phyloP scores from a whole-genome alignment of 179 eudicot genomes.

The Heliamphora pulchella region DNA sequence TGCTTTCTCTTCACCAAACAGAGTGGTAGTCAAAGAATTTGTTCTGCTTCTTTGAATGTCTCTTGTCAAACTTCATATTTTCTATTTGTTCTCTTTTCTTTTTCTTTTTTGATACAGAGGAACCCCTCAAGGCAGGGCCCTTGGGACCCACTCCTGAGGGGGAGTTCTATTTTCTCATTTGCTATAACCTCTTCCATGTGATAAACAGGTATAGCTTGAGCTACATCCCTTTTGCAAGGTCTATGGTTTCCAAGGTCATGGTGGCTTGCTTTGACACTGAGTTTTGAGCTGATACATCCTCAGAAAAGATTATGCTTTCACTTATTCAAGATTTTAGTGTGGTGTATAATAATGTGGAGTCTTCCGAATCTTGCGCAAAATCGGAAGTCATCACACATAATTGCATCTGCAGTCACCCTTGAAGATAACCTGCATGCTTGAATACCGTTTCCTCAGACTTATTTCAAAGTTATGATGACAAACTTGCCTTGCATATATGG shows the following conservation, averaged over 20 bases:
- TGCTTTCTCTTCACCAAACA: not conserved
- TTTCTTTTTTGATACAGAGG: too few species aligned
- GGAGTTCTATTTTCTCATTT: not conserved
- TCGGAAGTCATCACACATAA: not conserved
- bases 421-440: not conserved
- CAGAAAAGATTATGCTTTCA: not conserved
- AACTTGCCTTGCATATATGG: too few species aligned
- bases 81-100: not conserved
- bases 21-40: not conserved
- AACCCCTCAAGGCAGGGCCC: too few species aligned
- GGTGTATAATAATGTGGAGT: not conserved
- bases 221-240: constrained; percentile 88
- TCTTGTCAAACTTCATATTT: not conserved
- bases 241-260: constrained; percentile 79
- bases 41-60: not conserved
- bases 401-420: not conserved
- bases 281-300: constrained; percentile 25
- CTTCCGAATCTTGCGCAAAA: not conserved
- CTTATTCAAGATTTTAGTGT: not conserved
- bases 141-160: too few species aligned
- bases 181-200: not conserved
- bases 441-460: too few species aligned
- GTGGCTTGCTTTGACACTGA: constrained; percentile 79
- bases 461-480: too few species aligned
- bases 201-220: constrained; percentile 87